Evolutionary conservation across 768 basidiomycete genomes (phyloP).

Genomic region (Calocera viscosa): DNA sequence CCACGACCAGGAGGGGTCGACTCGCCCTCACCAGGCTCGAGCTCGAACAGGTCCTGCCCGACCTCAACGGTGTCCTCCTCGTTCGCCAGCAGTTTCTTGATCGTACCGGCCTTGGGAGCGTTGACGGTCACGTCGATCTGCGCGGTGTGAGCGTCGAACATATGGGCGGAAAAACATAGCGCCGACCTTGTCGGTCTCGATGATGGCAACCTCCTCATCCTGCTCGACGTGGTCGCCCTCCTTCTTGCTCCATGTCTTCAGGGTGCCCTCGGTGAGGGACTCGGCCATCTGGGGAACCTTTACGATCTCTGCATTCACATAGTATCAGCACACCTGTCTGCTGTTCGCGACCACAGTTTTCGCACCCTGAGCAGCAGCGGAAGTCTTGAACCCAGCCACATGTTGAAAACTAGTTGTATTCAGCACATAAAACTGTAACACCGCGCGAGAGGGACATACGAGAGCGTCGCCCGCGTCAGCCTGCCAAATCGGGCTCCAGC

Average conservation of each 20-base stretch:
- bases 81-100: conserved; percentile 69
- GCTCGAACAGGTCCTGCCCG: conserved; percentile 84
- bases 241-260: conserved; percentile 89
- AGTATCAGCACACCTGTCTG: background rate
- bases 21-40: conserved; percentile 43
- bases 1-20: conserved; percentile 6
- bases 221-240: conserved; percentile 79
- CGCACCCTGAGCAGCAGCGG: background rate
- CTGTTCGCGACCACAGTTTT: background rate
- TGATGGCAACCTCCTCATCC: conserved; percentile 94
- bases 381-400: background rate
- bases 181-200: conserved; percentile 94
- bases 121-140: conserved; percentile 98
- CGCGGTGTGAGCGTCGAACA: background rate
- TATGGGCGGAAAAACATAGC: background rate
- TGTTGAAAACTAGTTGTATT: background rate
- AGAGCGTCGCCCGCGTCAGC: background rate
- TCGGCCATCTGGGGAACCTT: conserved; percentile 98
- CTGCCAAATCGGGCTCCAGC: background rate
- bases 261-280: conserved; percentile 93
- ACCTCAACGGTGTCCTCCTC: conserved; percentile 93
- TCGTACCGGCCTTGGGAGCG: conserved; percentile 75
- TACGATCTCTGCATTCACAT: conserved; percentile 57
- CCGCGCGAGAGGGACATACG: background rate
- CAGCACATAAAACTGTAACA: background rate